phyloP scores from a whole-genome alignment of 208 protist species.

The Kentomonas sorsogonicus region DNA sequence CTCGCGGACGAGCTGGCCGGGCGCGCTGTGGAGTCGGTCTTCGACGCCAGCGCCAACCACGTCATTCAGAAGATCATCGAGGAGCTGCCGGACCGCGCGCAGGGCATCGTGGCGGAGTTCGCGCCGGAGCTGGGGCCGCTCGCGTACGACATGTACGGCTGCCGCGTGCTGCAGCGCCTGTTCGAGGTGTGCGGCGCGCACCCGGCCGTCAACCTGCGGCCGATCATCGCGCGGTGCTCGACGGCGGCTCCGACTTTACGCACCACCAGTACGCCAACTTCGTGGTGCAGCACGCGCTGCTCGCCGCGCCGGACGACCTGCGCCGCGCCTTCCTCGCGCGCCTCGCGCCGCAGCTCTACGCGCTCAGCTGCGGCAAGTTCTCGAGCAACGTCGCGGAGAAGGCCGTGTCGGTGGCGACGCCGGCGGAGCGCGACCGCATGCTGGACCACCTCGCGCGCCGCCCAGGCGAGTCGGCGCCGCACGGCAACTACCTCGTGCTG shows the following conservation, averaged over 20 bases:
- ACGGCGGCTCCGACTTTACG: constrained; percentile 68
- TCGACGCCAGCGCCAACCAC: constrained; percentile 99
- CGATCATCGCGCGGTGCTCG: constrained; percentile 91
- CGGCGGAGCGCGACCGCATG: constrained; percentile 76
- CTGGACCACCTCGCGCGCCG: constrained; percentile 41
- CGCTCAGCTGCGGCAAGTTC: constrained; percentile 95
- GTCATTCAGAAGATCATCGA: constrained; percentile 99
- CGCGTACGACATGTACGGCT: constrained; percentile 96
- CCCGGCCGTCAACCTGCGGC: constrained; percentile 39
- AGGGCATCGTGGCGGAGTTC: constrained; percentile 95
- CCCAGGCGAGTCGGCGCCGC: constrained; percentile 35
- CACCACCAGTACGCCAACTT: constrained; percentile 98
- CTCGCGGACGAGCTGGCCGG: constrained; percentile 89
- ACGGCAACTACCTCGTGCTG: constrained; percentile 69
- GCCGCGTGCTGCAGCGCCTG: constrained; percentile 97
- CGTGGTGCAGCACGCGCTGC: constrained; percentile 97
- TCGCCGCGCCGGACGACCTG: constrained; percentile 84
- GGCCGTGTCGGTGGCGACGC: constrained; percentile 74
- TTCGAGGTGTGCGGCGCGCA: constrained; percentile 73
- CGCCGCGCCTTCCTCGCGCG: constrained; percentile 68
- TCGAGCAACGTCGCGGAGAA: constrained; percentile 98
- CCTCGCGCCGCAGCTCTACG: constrained; percentile 71
- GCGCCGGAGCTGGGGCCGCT: constrained; percentile 77
- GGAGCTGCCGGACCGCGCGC: constrained; percentile 55
- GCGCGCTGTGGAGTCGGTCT: constrained; percentile 89